Evolutionary conservation across 371 early-diverging fungal species (phyloP).

Genomic region (Circinella umbellata): DNA sequence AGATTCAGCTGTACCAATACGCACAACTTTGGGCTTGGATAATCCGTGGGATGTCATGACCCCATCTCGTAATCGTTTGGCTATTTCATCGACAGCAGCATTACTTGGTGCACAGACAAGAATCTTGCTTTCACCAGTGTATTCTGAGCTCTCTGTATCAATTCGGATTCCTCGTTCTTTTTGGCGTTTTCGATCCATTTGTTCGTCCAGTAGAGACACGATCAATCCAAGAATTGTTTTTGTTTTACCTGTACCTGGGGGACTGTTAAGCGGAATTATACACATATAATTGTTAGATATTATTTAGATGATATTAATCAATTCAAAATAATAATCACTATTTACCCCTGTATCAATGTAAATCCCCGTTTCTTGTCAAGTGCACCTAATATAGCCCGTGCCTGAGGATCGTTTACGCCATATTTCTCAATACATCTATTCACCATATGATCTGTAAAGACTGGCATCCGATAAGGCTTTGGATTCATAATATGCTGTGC

Average conservation of each 20-base stretch:
- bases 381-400: conserved; percentile 80
- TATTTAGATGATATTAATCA: too few relatives aligned
- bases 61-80: conserved; percentile 79
- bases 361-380: conserved; percentile 75
- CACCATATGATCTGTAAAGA: conserved; percentile 40
- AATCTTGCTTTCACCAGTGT: conserved; percentile 52
- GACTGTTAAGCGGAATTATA: conserved; percentile 39
- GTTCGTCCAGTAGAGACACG: conserved; percentile 66
- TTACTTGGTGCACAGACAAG: conserved; percentile 97
- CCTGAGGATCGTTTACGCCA: conserved; percentile 89
- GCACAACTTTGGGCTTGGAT: conserved; percentile 77
- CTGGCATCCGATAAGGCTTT: conserved; percentile 20
- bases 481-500: conserved; percentile 72
- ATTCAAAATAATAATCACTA: not conserved
- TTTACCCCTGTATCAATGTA: conserved; percentile 88
- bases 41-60: conserved; percentile 59
- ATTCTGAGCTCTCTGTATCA: not conserved
- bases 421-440: conserved; percentile 63
- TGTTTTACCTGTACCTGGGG: conserved; percentile 92
- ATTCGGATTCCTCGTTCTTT: conserved; percentile 9
- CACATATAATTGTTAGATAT: not conserved
- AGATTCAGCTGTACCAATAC: conserved; percentile 80
- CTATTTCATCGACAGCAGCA: conserved; percentile 97
- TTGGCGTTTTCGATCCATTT: conserved; percentile 18
- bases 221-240: conserved; percentile 89